Conservation (phyloP, 768 basidiomycete species). For the Melanogaster broomeanus region DNA sequence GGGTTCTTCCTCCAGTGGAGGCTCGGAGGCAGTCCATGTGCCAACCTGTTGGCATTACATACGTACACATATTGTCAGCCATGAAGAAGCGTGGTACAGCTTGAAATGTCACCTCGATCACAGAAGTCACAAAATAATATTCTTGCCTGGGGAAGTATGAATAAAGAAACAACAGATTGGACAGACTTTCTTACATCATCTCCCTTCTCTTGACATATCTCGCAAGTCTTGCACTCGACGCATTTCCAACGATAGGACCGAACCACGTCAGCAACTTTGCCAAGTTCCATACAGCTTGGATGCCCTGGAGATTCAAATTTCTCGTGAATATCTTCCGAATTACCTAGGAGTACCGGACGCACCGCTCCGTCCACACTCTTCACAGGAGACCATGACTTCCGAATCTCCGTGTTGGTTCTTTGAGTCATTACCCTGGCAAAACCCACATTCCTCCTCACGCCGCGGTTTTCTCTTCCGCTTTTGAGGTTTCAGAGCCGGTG, state of each 20-base stretch:
- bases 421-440: constrained; percentile 69
- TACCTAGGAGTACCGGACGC: constrained; percentile 21
- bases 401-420: constrained; percentile 56
- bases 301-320: constrained; percentile 55
- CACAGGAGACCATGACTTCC: constrained; percentile 78
- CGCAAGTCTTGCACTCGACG: constrained; percentile 90
- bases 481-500: constrained; percentile 43
- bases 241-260: constrained; percentile 84
- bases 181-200: constrained; percentile 70
- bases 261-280: constrained; percentile 59
- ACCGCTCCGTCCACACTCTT: constrained; percentile 85
- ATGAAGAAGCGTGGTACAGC: constrained; percentile 3
- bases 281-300: constrained; percentile 78
- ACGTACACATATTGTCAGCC: constrained; percentile 6
- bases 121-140: constrained; percentile 94
- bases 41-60: constrained; percentile 55
- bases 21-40: constrained; percentile 79
- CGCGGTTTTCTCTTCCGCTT: constrained; percentile 47
- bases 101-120: constrained; percentile 69
- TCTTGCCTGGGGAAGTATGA: constrained; percentile 51
- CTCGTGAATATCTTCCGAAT: constrained; percentile 1
- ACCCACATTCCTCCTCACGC: constrained; percentile 72
- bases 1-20: constrained; percentile 70
- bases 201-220: constrained; percentile 81
- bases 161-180: constrained; percentile 12